phyloP scores from a whole-genome alignment of 352 stramenopile species.

The Phytophthora tentaculata region DNA sequence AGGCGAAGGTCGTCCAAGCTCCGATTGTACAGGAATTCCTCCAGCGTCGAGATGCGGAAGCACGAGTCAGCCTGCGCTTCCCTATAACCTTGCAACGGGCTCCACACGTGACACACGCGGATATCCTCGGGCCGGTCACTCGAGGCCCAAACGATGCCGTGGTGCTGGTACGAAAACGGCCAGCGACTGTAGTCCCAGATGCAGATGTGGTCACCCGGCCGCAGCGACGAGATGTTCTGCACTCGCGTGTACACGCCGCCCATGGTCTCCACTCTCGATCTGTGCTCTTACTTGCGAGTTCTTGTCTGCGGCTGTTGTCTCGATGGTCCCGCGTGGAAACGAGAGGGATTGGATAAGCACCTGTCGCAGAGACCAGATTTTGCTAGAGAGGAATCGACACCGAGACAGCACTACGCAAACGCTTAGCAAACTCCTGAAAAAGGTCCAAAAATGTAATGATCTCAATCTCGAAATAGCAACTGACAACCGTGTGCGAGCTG shows the following conservation, averaged over 20 bases:
- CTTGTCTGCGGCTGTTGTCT: not conserved
- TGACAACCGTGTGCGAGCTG: constrained; percentile 5
- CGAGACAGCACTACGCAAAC: constrained; percentile 1
- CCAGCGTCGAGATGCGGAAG: constrained; percentile 76
- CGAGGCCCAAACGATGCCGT: constrained; percentile 75
- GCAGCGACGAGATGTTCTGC: constrained; percentile 53
- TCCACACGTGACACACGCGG: constrained; percentile 80
- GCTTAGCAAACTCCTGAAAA: not conserved
- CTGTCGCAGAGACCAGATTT: constrained; percentile 37
- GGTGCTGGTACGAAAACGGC: constrained; percentile 80
- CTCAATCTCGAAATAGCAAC: constrained; percentile 29
- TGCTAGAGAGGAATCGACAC: constrained; percentile 24
- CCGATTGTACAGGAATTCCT: constrained; percentile 76
- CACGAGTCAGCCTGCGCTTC: constrained; percentile 77
- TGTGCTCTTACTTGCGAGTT: constrained; percentile 10
- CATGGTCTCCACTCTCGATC: constrained; percentile 33
- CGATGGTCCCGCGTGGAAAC: not conserved
- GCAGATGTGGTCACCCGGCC: constrained; percentile 74
- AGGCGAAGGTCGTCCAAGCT: constrained; percentile 53
- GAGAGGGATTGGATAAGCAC: constrained; percentile 10
- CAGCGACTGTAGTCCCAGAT: constrained; percentile 82
- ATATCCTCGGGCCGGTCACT: constrained; percentile 51
- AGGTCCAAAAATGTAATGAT: not conserved
- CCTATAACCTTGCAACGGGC: constrained; percentile 53
- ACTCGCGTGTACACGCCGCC: constrained; percentile 76